phyloP scores from a whole-genome alignment of 352 stramenopile species.

The Pythium dissimile region DNA sequence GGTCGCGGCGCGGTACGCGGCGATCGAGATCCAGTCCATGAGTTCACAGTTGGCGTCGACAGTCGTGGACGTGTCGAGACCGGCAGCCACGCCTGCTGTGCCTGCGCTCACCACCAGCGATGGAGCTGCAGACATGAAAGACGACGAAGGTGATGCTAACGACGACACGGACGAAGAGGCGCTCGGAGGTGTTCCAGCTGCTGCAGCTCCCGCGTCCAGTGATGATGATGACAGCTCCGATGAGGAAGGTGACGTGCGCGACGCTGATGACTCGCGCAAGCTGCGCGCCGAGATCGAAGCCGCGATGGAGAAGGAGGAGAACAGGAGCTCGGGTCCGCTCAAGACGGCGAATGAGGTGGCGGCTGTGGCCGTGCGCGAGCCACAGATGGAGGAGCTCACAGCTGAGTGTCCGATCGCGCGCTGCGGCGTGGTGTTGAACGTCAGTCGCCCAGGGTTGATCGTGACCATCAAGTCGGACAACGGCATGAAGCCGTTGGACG shows the following conservation, averaged over 20 bases:
- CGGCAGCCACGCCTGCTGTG: background rate
- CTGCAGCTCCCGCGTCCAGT: background rate
- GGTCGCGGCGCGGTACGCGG: conserved; percentile 31
- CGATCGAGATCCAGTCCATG: conserved; percentile 33
- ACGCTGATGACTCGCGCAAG: conserved; percentile 29
- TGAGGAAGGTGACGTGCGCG: conserved; percentile 21
- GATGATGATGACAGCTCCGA: conserved; percentile 23
- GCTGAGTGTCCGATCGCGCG: conserved; percentile 63
- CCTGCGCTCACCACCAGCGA: background rate
- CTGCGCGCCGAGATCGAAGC: conserved; percentile 73
- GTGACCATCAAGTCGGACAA: conserved; percentile 75
- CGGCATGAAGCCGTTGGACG: conserved; percentile 59
- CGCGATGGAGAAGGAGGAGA: conserved; percentile 71
- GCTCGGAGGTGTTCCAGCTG: conserved; percentile 10
- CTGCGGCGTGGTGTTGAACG: conserved; percentile 64
- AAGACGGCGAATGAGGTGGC: conserved; percentile 70
- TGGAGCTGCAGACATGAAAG: background rate
- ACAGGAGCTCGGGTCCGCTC: conserved; percentile 38
- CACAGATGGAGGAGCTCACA: conserved; percentile 61
- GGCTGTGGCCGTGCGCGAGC: conserved; percentile 50
- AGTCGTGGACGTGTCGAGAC: conserved; percentile 22
- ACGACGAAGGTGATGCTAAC: background rate
- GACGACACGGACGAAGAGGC: conserved; percentile 2
- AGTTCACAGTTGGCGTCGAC: conserved; percentile 21
- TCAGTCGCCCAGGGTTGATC: conserved; percentile 58